Percentiles rank a stretch among this genome's conserved stretches.
These are phyloP conservation scores for Monosporascus ibericus DNA, from an alignment of 2,329 filamentous ascomycete species.

Conservation along the genomic window DNA sequence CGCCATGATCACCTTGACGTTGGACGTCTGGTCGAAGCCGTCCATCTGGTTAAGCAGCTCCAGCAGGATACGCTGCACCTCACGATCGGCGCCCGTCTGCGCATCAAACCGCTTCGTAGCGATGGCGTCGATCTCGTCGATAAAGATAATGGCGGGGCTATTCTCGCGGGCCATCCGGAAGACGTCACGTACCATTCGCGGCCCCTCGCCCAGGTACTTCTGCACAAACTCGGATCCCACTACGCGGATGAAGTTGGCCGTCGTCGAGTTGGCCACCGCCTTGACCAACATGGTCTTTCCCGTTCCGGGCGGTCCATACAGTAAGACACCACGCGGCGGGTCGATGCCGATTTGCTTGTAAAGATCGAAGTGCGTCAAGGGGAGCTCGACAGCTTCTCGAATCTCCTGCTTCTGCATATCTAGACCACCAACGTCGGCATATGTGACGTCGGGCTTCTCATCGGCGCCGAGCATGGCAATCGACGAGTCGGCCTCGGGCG, in stretches of 20 bases:
- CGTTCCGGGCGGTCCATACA: slow-evolving; percentile 91
- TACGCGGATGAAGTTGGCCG: slow-evolving; percentile 95
- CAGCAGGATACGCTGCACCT: slow-evolving; percentile 96
- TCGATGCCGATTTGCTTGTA: slow-evolving; percentile 99
- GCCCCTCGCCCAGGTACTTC: slow-evolving; percentile 96
- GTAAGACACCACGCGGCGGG: slow-evolving; percentile 88
- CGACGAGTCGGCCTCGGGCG: slow-evolving; percentile 96
- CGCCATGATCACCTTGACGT: slow-evolving; percentile 99
- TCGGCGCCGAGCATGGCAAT: slow-evolving; percentile 96
- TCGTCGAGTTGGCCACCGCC: slow-evolving; percentile 96
- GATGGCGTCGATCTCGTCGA: slow-evolving; percentile 98
- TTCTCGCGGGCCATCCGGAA: slow-evolving; percentile 99
- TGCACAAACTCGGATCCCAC: slow-evolving; percentile 98
- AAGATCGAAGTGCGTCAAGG: slow-evolving; percentile 93
- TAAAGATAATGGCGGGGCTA: slow-evolving; percentile 97
- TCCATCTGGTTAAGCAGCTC: slow-evolving; percentile 99
- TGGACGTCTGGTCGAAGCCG: slow-evolving; percentile 96
- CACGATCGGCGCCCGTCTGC: slow-evolving; percentile 93
- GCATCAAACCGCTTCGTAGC: slow-evolving; percentile 99
- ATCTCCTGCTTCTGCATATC: slow-evolving; percentile 99
- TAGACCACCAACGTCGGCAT: slow-evolving; percentile 92
- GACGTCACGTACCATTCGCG: slow-evolving; percentile 97
- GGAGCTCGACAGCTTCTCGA: slow-evolving; percentile 92
- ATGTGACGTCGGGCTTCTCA: slow-evolving; percentile 97
- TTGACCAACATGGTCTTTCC: slow-evolving; percentile 91